Conservation (phyloP, 345 rosid species). For the Eucalyptus camaldulensis region DNA sequence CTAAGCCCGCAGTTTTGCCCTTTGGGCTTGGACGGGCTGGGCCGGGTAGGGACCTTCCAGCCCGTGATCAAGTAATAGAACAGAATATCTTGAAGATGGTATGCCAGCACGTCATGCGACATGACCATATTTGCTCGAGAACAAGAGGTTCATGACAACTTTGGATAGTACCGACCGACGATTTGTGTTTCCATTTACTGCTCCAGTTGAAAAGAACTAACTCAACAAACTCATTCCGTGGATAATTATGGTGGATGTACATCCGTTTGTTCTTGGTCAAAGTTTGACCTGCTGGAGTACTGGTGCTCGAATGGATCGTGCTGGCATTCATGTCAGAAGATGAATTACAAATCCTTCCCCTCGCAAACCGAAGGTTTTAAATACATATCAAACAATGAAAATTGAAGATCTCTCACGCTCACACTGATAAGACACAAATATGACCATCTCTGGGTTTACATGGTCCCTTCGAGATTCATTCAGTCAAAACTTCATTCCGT, state of each 20-base stretch:
- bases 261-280: rapidly evolving
- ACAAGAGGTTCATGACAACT: not conserved
- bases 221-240: not conserved
- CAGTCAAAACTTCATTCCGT: constrained; percentile 30
- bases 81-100: not conserved
- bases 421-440: not conserved
- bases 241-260: not conserved
- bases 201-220: not conserved
- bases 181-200: not conserved
- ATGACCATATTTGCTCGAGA: not conserved
- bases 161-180: rapidly evolving
- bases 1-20: not conserved
- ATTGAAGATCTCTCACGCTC: not conserved
- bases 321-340: not conserved
- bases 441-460: not conserved
- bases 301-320: not conserved
- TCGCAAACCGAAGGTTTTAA: not conserved
- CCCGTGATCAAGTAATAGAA: not conserved
- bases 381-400: not conserved
- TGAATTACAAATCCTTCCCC: not conserved
- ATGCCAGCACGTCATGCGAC: not conserved
- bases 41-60: not conserved
- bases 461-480: not conserved
- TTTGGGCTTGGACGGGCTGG: not conserved
- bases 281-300: not conserved